Percentiles rank a stretch among this genome's conserved stretches.
phyloP scores from a whole-genome alignment of 257 asterid genomes.

The Galeopsis tetrahit region DNA sequence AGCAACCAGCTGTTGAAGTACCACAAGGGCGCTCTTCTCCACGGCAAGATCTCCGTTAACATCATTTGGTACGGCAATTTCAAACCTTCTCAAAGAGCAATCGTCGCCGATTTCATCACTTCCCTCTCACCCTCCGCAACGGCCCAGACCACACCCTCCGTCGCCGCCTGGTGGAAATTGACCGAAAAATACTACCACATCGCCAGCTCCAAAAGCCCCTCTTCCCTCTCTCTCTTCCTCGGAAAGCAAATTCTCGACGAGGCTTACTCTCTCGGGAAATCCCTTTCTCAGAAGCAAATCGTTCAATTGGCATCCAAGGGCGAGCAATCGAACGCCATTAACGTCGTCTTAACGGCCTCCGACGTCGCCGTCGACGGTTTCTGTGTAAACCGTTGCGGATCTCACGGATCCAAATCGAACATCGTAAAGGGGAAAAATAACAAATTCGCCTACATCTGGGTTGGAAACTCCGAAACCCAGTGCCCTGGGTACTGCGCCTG shows the following conservation, averaged over 20 bases:
- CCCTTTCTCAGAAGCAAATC: conserved; percentile 56
- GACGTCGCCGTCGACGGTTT: conserved; percentile 67
- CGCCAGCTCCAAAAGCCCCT: conserved; percentile 44
- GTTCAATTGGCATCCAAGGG: conserved; percentile 59
- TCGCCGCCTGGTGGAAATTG: conserved; percentile 74
- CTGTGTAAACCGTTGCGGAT: conserved; percentile 64
- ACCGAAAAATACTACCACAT: conserved; percentile 64
- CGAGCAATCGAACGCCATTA: conserved; percentile 53
- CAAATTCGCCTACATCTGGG: conserved; percentile 76
- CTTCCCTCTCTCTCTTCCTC: conserved; percentile 43
- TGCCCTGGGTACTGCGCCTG: conserved; percentile 74
- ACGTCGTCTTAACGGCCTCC: conserved; percentile 57
- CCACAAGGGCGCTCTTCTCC: conserved; percentile 74
- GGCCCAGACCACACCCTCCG: conserved; percentile 52
- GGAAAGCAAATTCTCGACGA: conserved; percentile 53
- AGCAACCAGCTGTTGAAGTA: conserved; percentile 44
- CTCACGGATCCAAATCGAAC: conserved; percentile 55
- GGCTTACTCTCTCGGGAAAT: conserved; percentile 56
- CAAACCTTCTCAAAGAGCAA: conserved; percentile 67
- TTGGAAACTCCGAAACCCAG: conserved; percentile 62
- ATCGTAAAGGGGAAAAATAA: conserved; percentile 38
- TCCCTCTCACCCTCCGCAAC: conserved; percentile 46
- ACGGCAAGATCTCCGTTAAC: conserved; percentile 63
- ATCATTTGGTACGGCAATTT: conserved; percentile 78
- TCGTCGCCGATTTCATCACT: conserved; percentile 67